Conservation (phyloP, 164 flowering plant genomes). For the Aristolochia contorta region DNA sequence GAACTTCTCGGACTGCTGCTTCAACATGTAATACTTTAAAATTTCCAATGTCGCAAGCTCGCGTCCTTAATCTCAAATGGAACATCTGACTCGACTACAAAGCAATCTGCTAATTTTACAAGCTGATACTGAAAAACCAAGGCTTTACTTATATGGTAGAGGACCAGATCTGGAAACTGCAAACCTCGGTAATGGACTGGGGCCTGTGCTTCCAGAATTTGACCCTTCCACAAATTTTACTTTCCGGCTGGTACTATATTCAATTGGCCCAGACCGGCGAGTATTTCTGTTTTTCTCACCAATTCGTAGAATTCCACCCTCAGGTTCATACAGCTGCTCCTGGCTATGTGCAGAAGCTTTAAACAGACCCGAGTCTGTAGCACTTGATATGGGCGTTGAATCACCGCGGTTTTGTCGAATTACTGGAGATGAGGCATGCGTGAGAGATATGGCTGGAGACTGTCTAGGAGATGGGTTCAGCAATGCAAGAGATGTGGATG, state of each 20-base stretch:
- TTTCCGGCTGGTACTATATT: constrained; percentile 66
- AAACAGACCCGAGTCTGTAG: constrained; percentile 43
- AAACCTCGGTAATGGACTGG: constrained; percentile 91
- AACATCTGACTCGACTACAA: too few relatives aligned
- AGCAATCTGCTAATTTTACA: too few relatives aligned
- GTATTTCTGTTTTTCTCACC: constrained; percentile 40
- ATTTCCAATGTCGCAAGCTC: too few relatives aligned
- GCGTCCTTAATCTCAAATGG: too few relatives aligned
- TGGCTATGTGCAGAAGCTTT: constrained; percentile 47
- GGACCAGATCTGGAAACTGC: constrained; percentile 98
- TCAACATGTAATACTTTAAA: too few relatives aligned
- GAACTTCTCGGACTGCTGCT: too few relatives aligned
- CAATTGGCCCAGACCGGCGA: constrained; percentile 90
- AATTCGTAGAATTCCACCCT: constrained; percentile 27
- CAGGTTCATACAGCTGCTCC: constrained; percentile 40
- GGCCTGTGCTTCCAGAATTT: constrained; percentile 67
- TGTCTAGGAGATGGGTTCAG: constrained; percentile 57
- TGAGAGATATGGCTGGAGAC: constrained; percentile 59
- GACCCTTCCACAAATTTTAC: constrained; percentile 63
- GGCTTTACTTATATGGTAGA: constrained; percentile 52
- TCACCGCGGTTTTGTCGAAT: constrained; percentile 44
- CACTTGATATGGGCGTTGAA: constrained; percentile 41
- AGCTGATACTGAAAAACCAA: background rate
- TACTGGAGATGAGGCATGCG: constrained; percentile 55
- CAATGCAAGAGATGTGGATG: constrained; percentile 48